Evolutionary conservation across 768 basidiomycete species (phyloP).

Genomic region (Mycena rosella): DNA sequence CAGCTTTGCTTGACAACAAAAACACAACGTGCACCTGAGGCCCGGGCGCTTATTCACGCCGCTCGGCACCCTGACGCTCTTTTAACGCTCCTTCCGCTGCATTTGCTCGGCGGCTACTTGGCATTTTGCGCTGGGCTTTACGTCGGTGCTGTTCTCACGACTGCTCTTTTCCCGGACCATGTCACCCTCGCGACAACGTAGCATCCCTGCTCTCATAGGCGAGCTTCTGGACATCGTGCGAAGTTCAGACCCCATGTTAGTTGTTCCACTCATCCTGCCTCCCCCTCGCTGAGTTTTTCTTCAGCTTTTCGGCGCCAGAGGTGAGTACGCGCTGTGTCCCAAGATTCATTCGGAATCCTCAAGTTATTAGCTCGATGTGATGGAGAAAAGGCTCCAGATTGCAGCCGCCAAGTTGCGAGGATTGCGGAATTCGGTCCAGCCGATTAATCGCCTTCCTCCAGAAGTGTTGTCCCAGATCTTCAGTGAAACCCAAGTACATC

Average conservation of each 20-base stretch:
- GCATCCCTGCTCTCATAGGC: conserved; percentile 15
- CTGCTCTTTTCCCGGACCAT: conserved; percentile 1
- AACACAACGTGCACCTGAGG: no score
- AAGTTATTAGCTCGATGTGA: conserved; percentile 13
- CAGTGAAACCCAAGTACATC: conserved; percentile 1
- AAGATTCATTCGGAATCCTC: not conserved
- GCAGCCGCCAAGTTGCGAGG: conserved; percentile 17
- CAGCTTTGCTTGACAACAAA: no score
- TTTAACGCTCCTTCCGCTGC: no score
- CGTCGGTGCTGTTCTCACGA: conserved; percentile 3
- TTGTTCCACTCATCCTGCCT: not conserved
- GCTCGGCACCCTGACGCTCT: no score
- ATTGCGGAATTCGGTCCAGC: conserved; percentile 23
- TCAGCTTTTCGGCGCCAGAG: conserved; percentile 16
- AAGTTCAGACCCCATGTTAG: conserved; percentile 7
- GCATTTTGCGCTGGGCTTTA: no score
- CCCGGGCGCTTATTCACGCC: no score
- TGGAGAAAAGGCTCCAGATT: conserved; percentile 15
- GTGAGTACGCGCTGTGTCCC: not conserved
- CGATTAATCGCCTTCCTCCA: conserved; percentile 33
- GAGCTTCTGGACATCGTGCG: conserved; percentile 8
- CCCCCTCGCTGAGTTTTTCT: conserved; percentile 2
- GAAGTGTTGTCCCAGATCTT: conserved; percentile 31
- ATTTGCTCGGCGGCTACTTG: no score
- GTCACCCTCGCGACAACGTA: not conserved